A percentile compares a stretch with the other conserved stretches of the same genome.
phyloP scores from a whole-genome alignment of 371 early-diverging fungal species.

The Mucor sp. region DNA sequence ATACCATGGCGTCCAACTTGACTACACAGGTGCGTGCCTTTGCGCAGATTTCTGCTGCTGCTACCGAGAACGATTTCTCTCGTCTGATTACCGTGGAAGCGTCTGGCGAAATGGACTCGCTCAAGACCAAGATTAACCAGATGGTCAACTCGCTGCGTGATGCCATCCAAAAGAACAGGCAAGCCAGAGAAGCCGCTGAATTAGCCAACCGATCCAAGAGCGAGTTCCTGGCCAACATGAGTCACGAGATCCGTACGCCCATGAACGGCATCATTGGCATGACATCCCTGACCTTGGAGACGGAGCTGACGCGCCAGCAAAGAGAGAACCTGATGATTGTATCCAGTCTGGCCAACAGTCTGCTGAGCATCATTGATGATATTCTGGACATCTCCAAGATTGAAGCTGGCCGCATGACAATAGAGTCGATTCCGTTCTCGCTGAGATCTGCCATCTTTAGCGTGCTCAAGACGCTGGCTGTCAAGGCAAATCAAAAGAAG shows the following conservation, averaged over 20 bases:
- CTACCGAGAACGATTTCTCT: conserved; percentile 71
- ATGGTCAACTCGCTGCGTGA: conserved; percentile 73
- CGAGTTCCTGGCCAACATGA: conserved; percentile 79
- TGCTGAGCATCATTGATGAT: conserved; percentile 79
- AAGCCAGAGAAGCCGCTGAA: conserved; percentile 76
- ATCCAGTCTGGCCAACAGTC: conserved; percentile 63
- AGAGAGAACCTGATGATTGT: conserved; percentile 78
- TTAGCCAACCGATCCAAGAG: conserved; percentile 74
- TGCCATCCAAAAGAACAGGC: conserved; percentile 71
- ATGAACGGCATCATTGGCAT: conserved; percentile 83
- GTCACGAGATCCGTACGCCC: conserved; percentile 77
- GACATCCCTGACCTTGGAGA: conserved; percentile 64
- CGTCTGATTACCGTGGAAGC: conserved; percentile 74
- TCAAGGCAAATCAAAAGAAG: conserved; percentile 71
- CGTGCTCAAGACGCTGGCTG: conserved; percentile 66
- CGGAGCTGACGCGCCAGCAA: conserved; percentile 74
- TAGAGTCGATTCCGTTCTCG: conserved; percentile 69
- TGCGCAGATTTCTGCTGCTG: conserved; percentile 63
- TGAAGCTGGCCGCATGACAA: conserved; percentile 78
- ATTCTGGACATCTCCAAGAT: conserved; percentile 85
- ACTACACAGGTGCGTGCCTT: conserved; percentile 64
- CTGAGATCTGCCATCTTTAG: conserved; percentile 66
- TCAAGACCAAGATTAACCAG: conserved; percentile 79
- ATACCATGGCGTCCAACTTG: conserved; percentile 55
- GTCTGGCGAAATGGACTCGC: conserved; percentile 76